A percentile compares a stretch with the other conserved stretches of the same genome.
Conservation (phyloP, 228 moss, liverwort and hornwort species). For the Sphagnum fallax region DNA sequence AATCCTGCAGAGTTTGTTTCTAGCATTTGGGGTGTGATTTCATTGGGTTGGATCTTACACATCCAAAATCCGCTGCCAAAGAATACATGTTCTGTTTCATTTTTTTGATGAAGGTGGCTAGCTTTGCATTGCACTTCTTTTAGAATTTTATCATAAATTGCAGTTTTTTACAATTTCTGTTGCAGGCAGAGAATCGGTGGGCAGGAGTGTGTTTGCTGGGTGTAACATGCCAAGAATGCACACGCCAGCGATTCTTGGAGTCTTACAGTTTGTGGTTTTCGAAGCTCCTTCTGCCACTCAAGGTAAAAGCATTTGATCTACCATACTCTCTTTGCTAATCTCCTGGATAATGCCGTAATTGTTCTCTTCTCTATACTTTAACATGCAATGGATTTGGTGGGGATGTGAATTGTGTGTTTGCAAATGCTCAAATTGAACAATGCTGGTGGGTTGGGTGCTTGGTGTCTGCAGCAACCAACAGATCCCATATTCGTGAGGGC, state of each 20-base stretch:
- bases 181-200: conserved; percentile 99
- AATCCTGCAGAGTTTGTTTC: too few species aligned
- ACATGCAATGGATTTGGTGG: not conserved
- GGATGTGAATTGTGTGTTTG: too few species aligned
- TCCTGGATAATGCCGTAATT: not conserved
- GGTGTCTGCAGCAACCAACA: conserved; percentile 76
- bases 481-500: conserved; percentile 98
- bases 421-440: too few species aligned
- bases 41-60: too few species aligned
- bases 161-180: not conserved
- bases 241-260: conserved; percentile 85
- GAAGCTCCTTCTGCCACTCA: conserved; percentile 60
- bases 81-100: too few species aligned
- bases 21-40: too few species aligned
- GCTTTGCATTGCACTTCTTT: too few species aligned
- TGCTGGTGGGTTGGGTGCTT: too few species aligned
- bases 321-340: not conserved
- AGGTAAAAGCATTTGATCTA: conserved; percentile 22
- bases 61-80: too few species aligned
- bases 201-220: conserved; percentile 91
- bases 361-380: not conserved
- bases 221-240: conserved; percentile 95
- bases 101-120: too few species aligned
- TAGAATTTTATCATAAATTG: too few species aligned
- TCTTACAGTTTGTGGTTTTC: conserved; percentile 81